Evolutionary conservation across 768 basidiomycete species (phyloP), one percentile per base, ranked within the genome.

Genomic region (Hygrocybe punicea): DNA sequence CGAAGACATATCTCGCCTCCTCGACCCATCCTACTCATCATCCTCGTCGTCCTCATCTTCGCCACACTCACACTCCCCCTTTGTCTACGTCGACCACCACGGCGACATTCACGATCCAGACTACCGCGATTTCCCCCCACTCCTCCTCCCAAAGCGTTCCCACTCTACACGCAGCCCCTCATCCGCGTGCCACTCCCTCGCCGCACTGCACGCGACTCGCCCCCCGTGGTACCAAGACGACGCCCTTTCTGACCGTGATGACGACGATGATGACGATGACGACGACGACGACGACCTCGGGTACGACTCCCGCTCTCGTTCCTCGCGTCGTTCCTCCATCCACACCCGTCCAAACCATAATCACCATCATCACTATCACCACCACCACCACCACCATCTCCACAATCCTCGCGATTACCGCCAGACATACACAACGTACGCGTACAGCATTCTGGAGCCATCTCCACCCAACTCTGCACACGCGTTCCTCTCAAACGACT

Each of bases 61-160:
- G 6, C 56, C 48, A 58, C 63, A 52, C 67, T 53, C 64, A 62
- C 42, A 60, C 33, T 29, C 63, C 58, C 58, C 70, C 59, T 47
- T 61, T 17, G 83, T 78, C 57, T 85, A 84, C 64, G 78, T 85
- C 59, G 85, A 86, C 75, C 74, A 72, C 66, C 73, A 79, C 58
- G 85, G 84, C 49, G 80, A 84, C 68, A 72, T 85, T 23, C 84
- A 86, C 64, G 85, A 86, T 68, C 85, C 85, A 21, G 85, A 86
- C 65, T 86, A 79, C 70, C 76, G 84, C 59, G 77, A 85, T 70
- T 86, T 86, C 58, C 85, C 84, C 25, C 64, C 76, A 35, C 42
- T 66, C 37, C 46, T 45, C 25, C 45, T 35, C 40, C 47, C 24
- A 50, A 50, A 29, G 29, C 49, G 49, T 3, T 21, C 46, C 46